Evolutionary conservation across 495 filamentous ascomycete species (phyloP), one percentile per base, ranked within the genome.

Genomic region (Xylaria sp.): DNA sequence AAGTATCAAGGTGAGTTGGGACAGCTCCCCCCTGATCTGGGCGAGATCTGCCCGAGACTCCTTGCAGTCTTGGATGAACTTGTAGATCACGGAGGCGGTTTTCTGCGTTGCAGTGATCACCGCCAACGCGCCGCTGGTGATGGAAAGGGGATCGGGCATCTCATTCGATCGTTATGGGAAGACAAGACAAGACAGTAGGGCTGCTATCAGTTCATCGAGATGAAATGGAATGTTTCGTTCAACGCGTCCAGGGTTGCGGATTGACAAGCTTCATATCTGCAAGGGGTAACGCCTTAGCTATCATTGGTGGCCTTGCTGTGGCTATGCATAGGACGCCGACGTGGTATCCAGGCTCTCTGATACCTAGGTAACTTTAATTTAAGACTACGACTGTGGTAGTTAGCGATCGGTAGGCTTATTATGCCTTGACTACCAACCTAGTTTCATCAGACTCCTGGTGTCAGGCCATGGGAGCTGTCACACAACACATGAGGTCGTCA

Each of bases 101-200:
- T 73, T 73, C 5, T 37, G 44, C 4, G 68, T 46, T 3, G 68
- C 52, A 9, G 29, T 21, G 5, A 73, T 24, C 0, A 73, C 71
- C 0, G 71, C 33, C 8, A 75, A 46, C 15, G 71, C 73, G 37
- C 67, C 63, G n/a, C 68, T 74, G 6, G 65, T 44, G 24, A 74
- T 71, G n/a, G 71, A 74, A 3, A 75, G 40, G 9, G 74, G 74
- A 37, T 74, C 74, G 53, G 68, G 61, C 71, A 68, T 63, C 31
- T 43, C 37, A 66, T 6, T 31, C 21, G 14, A 31, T 62, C 3
- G 12, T 46, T 11, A 33, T 61, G 7, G 12, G 1, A 48, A 43
- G 61, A 29, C 17, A 33, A 3, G 7, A 5, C 0, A 48, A 43
- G 61, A 29, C 17, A 33, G 7, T 63, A 46, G 24, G 14, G 3